phyloP scores from a whole-genome alignment of 768 basidiomycete genomes.

The Rhizopogon roseolus region DNA sequence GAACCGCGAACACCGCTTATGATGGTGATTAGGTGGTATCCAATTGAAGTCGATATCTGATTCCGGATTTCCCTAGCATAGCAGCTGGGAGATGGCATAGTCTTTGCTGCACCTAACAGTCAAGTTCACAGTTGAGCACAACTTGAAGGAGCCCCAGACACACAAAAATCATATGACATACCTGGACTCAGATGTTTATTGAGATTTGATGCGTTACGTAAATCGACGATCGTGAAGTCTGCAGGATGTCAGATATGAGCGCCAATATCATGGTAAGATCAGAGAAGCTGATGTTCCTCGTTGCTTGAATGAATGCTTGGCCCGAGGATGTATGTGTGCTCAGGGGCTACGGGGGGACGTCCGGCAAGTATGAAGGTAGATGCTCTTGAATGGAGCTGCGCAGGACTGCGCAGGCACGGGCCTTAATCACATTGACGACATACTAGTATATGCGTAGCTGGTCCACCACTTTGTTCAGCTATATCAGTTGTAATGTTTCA shows the following conservation, averaged over 20 bases:
- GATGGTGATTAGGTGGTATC: too few species aligned
- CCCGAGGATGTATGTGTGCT: constrained; percentile 36
- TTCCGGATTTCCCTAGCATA: too few species aligned
- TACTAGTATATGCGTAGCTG: not conserved
- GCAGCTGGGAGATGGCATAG: too few species aligned
- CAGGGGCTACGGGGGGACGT: constrained; percentile 26
- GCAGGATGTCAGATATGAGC: not conserved
- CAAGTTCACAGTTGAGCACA: too few species aligned
- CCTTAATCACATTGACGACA: not conserved
- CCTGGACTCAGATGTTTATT: too few species aligned
- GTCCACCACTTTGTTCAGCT: not conserved
- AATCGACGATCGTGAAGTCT: constrained; percentile 19
- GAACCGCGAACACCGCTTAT: too few species aligned
- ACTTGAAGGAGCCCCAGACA: too few species aligned
- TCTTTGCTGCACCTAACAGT: too few species aligned
- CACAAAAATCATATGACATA: too few species aligned
- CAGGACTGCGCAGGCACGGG: constrained; percentile 9
- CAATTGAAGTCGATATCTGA: too few species aligned
- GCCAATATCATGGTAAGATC: not conserved
- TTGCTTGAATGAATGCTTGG: constrained; percentile 10
- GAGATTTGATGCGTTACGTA: too few species aligned
- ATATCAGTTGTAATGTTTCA: constrained; percentile 28
- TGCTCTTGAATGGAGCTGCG: constrained; percentile 12
- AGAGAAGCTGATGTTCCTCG: constrained; percentile 19
- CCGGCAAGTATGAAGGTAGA: constrained; percentile 30